phyloP scores from a whole-genome alignment of 2,329 filamentous ascomycete genomes.

The Colletotrichum falcatum region DNA sequence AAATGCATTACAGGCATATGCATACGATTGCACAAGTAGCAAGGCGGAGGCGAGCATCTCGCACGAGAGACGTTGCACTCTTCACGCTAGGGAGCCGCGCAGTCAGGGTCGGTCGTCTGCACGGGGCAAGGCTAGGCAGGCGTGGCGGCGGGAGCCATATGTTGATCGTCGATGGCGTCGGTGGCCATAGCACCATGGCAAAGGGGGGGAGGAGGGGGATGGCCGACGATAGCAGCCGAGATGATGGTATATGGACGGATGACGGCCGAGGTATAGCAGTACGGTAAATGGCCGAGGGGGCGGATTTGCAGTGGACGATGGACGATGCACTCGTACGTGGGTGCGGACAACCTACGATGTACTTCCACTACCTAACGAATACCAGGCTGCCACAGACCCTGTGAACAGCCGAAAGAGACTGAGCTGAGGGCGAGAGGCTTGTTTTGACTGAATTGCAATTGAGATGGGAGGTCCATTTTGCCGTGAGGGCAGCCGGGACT shows the following conservation, averaged over 20 bases:
- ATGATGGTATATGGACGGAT: neutral
- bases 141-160: neutral
- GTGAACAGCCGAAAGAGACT: neutral
- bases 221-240: neutral
- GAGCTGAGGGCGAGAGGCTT: neutral
- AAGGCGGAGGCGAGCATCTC: neutral
- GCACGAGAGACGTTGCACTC: too few relatives aligned
- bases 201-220: too few relatives aligned
- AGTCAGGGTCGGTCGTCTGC: too few relatives aligned
- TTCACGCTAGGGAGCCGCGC: too few relatives aligned
- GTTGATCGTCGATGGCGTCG: neutral
- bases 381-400: too few relatives aligned
- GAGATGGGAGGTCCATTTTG: neutral
- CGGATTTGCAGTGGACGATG: neutral
- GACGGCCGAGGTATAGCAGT: neutral
- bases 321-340: too few relatives aligned
- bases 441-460: neutral
- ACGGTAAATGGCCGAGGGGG: conserved; percentile 1
- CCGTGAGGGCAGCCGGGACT: conserved; percentile 12
- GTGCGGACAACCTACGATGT: too few relatives aligned
- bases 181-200: neutral
- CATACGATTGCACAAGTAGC: conserved; percentile 24
- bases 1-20: neutral
- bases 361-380: too few relatives aligned
- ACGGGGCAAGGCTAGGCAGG: too few relatives aligned